Evolutionary conservation across 1,284 basidiomycete species (phyloP).

Genomic region (Mycena citricolor): DNA sequence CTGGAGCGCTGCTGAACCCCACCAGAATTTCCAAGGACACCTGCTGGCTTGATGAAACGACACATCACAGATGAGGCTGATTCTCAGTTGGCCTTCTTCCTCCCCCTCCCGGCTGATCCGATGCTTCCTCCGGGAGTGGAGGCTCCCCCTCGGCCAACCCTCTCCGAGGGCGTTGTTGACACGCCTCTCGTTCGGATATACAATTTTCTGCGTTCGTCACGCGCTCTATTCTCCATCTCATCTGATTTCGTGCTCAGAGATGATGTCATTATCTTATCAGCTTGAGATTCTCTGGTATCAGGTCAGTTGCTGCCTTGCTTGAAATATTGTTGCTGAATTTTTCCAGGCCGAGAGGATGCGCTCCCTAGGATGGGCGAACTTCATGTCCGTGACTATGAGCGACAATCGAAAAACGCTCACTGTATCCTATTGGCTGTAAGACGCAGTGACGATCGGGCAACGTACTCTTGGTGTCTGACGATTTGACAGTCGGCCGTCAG

Average conservation of each 20-base stretch:
- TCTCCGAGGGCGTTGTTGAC: constrained; percentile 63
- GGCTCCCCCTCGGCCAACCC: constrained; percentile 48
- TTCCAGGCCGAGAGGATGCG: constrained; percentile 67
- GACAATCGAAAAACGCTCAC: constrained; percentile 63
- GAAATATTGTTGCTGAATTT: not conserved
- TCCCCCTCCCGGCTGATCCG: constrained; percentile 45
- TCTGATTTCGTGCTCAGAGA: constrained; percentile 47
- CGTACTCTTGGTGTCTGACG: not conserved
- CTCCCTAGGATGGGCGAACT: constrained; percentile 76
- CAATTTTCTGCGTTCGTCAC: constrained; percentile 74
- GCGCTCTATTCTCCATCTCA: not conserved
- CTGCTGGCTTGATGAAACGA: constrained; percentile 60
- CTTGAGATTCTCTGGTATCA: constrained; percentile 81
- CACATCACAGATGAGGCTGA: constrained; percentile 75
- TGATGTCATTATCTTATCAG: constrained; percentile 84
- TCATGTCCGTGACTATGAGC: constrained; percentile 62
- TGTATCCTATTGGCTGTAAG: constrained; percentile 77
- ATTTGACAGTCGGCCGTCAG: constrained; percentile 13
- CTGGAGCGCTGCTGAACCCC: not conserved
- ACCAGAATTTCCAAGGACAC: constrained; percentile 69
- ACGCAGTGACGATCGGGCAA: constrained; percentile 11
- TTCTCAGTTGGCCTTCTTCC: constrained; percentile 59
- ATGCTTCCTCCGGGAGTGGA: constrained; percentile 43
- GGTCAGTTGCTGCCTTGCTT: constrained; percentile 36
- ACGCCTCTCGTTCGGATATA: constrained; percentile 76